phyloP scores from a whole-genome alignment of 805 yeast species.

The Ogataea trehalophila region DNA sequence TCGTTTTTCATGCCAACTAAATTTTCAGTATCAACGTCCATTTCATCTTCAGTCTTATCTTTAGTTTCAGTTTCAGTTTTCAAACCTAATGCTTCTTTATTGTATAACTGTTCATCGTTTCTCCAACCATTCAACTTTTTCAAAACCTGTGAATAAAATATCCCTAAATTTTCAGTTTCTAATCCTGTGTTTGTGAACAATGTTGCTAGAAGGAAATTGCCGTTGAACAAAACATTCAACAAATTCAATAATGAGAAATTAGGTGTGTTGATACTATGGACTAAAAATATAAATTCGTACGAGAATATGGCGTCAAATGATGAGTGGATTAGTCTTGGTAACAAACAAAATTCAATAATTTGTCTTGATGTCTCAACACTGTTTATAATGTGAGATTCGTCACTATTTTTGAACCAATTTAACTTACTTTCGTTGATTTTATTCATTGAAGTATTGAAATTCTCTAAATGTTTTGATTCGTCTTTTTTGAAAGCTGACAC shows the following conservation, averaged over 20 bases:
- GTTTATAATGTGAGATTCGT: slow-evolving; percentile 9
- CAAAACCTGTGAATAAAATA: slow-evolving; percentile 59
- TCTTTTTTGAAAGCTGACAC: slow-evolving; percentile 34
- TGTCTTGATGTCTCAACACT: slow-evolving; percentile 5
- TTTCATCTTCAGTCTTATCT: slow-evolving; percentile 2
- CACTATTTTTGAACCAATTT: slow-evolving; percentile 35
- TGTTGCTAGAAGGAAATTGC: slow-evolving; percentile 43
- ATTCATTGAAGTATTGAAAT: slow-evolving; percentile 28
- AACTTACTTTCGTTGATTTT: slow-evolving; percentile 28
- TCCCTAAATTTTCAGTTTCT: slow-evolving; percentile 80
- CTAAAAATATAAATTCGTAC: slow-evolving; percentile 52
- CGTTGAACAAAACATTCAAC: slow-evolving; percentile 43
- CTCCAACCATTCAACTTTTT: slow-evolving; percentile 37
- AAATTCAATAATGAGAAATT: slow-evolving; percentile 37
- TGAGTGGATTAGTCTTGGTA: slow-evolving; percentile 76
- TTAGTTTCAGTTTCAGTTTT: not conserved
- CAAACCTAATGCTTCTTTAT: slow-evolving; percentile 22
- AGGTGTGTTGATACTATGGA: slow-evolving; percentile 35
- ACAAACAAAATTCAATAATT: slow-evolving; percentile 56
- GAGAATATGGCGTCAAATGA: slow-evolving; percentile 76
- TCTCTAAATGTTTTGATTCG: slow-evolving; percentile 39
- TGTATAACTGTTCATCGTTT: slow-evolving; percentile 31
- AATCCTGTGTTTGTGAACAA: slow-evolving; percentile 64
- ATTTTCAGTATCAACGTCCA: slow-evolving; percentile 2
- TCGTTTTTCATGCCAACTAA: slow-evolving; percentile 15